Base-by-base conservation (phyloP, 2,329 filamentous ascomycete genomes). In the Ophiosphaerella korrae region DNA sequence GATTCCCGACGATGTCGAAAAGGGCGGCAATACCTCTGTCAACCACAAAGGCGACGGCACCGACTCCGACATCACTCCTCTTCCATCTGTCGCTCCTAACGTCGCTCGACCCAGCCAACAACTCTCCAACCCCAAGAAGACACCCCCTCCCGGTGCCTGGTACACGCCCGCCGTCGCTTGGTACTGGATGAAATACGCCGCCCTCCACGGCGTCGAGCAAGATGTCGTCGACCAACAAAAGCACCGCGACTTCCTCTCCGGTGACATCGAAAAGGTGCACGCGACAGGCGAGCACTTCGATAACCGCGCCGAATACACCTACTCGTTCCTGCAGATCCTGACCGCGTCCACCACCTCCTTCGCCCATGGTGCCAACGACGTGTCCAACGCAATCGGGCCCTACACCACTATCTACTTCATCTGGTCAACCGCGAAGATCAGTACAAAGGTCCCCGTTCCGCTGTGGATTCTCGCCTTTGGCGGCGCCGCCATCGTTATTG, bases 321-420 rank as follows among this genome's bases (percentile, higher is more conserved):
- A 74, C 68, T 77, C 77, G 1, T 80, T 70, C 57, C 56, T 71
- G 4, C 70, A 73, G 45, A 61, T 72, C 45, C 43, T 75, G 40
- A 72, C 87, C 37, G 87, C 87, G 51, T 87, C 85, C 72, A 89
- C 87, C 34, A 85, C 86, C 3, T 89, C 87, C 1, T 89, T 90
- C 63, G 85, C 86, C 1, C 87, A 88, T 71, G 86, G 86, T 16
- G 85, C 86, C 58, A 88, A 88, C 70, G 86, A 88, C 52, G 82
- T 88, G 16, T 77, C 82, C 57, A 88, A 83, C 64, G 84, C 58
- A 12, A 62, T 67, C 16, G 66, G 63, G 6, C 85, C 85, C 2
- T 86, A 83, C 62, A 83, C 86, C 0, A 81, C 83, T 47, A 84
- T 88, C 66, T 88, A 79, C 73, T 75, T 82, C 57, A 81, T 86